phyloP scores from a whole-genome alignment of 768 basidiomycete genomes.

The Tricholoma terreum region DNA sequence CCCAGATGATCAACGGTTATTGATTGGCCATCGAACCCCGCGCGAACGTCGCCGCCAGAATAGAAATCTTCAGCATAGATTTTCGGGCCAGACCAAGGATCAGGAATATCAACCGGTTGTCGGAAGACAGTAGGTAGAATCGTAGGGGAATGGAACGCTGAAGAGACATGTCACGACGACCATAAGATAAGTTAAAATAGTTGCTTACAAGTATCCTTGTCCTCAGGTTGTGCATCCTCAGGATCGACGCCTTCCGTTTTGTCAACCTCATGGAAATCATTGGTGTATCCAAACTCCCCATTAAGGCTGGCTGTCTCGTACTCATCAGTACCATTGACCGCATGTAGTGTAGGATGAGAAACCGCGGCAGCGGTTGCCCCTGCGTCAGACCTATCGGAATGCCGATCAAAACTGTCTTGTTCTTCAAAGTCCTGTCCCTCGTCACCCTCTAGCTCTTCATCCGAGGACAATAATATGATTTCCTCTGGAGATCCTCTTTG shows the following conservation, averaged over 20 bases:
- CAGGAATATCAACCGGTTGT: conserved; percentile 28
- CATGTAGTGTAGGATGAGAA: background rate
- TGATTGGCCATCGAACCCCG: conserved; percentile 1
- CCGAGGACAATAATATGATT: conserved; percentile 5
- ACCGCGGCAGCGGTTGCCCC: background rate
- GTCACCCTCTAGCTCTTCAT: conserved; percentile 16
- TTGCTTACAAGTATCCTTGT: conserved; percentile 10
- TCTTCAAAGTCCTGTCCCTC: conserved; percentile 4
- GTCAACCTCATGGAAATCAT: conserved; percentile 1
- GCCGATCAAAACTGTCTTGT: background rate
- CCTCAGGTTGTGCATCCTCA: conserved; percentile 19
- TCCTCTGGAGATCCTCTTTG: background rate
- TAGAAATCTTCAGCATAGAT: conserved; percentile 43
- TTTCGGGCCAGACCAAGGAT: conserved; percentile 39
- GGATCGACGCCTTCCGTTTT: conserved; percentile 5
- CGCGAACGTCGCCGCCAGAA: conserved; percentile 39
- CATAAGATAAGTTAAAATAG: background rate
- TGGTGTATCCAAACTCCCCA: conserved; percentile 1
- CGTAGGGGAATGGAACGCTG: conserved; percentile 7
- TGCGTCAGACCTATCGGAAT: conserved; percentile 9
- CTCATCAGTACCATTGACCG: background rate
- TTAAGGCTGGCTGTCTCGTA: background rate
- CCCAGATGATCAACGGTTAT: conserved; percentile 27
- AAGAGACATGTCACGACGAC: background rate
- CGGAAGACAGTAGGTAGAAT: conserved; percentile 2